Evolutionary conservation across 148 eudicot species (phyloP).

Genomic region (Vaccinium myrtillus): DNA sequence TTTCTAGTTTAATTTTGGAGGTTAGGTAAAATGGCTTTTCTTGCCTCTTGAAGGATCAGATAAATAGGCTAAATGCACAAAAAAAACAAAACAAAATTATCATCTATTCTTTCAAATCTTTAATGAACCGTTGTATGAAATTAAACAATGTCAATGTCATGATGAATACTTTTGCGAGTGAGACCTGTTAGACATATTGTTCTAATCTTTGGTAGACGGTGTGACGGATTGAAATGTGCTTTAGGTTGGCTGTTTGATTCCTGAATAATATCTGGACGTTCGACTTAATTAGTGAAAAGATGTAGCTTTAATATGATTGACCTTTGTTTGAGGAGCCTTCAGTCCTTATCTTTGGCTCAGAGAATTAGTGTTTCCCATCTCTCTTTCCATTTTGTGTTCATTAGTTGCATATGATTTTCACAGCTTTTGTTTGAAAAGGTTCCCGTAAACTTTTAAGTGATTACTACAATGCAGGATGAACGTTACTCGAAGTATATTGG

Average conservation of each 20-base stretch:
- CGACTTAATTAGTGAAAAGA: background rate
- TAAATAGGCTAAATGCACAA: background rate
- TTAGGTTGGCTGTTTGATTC: background rate
- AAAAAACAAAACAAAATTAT: background rate
- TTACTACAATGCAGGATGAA: constrained; percentile 59
- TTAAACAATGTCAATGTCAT: background rate
- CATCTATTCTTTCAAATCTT: background rate
- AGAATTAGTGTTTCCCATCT: background rate
- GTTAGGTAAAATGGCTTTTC: background rate
- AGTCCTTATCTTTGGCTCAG: background rate
- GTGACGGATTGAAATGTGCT: background rate
- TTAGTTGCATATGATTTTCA: background rate
- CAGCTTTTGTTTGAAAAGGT: background rate
- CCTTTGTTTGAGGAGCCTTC: constrained; percentile 6
- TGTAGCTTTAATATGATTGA: background rate
- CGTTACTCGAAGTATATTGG: constrained; percentile 90
- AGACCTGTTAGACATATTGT: background rate
- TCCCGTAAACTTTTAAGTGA: constrained; percentile 4
- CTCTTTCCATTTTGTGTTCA: background rate
- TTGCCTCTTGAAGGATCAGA: background rate
- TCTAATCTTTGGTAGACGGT: constrained; percentile 2
- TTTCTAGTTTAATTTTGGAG: background rate
- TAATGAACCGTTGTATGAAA: background rate
- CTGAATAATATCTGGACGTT: background rate
- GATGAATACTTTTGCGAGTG: background rate